A percentile compares a stretch with the other conserved stretches of the same genome.
phyloP scores from a whole-genome alignment of 345 rosid genomes.

The Fremontodendron californicum region DNA sequence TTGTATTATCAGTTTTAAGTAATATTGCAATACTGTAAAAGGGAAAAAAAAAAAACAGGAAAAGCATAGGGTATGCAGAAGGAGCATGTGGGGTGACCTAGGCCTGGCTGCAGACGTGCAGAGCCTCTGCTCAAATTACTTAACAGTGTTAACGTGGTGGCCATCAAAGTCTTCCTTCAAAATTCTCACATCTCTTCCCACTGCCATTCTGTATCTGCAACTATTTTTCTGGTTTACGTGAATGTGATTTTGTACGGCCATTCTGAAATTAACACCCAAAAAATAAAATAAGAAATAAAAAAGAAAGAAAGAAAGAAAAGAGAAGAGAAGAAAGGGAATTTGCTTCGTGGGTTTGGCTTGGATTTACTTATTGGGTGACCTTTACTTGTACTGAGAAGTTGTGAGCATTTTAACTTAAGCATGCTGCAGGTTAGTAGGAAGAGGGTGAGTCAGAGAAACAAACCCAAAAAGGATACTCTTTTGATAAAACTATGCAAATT shows the following conservation, averaged over 20 bases:
- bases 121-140: no score
- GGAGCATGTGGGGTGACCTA: neutral
- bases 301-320: neutral
- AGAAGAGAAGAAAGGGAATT: neutral
- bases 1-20: no score
- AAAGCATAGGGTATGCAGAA: neutral
- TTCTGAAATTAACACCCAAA: neutral
- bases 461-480: constrained; percentile 5
- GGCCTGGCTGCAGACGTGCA: neutral
- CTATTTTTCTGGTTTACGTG: constrained; percentile 14
- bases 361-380: constrained; percentile 12
- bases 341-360: neutral
- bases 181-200: neutral
- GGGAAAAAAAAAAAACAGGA: no score
- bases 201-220: neutral
- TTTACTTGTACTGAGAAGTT: constrained; percentile 9
- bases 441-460: neutral
- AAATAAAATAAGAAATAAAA: neutral
- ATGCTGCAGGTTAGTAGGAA: neutral
- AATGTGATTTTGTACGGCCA: constrained; percentile 20
- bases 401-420: neutral
- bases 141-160: neutral
- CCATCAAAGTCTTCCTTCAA: neutral
- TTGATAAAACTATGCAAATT: neutral
- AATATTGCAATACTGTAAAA: no score